Base-by-base conservation (phyloP, 2,329 filamentous ascomycete genomes). In the Scleromitrula shiraiana region DNA sequence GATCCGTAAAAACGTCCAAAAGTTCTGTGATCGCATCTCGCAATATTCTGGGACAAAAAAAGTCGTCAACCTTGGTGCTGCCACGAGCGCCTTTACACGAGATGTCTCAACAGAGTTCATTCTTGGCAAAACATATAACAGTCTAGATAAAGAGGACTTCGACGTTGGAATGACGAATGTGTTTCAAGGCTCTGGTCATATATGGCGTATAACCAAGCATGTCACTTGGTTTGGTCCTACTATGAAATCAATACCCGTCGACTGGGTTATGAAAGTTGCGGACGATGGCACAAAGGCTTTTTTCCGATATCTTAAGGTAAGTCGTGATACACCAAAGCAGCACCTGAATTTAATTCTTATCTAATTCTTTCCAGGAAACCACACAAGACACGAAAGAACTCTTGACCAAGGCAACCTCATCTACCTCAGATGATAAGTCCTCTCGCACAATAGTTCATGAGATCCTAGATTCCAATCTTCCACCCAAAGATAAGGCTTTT, bases 401-500 rank as follows among this genome's bases (percentile, higher is more conserved):
- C 14, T 15, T 46, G 19, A 23, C 23, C 7, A 5, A 22, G n/a
- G 10, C 24, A 26, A n/a, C 37, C 9, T 39, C 32, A 12, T 27
- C 50, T 3, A 17, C 17, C 10, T 8, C 42, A n/a, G 20, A 50
- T n/a, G 20, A 40, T 19, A 41, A 43, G 32, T n/a, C 12, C 12
- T 46, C 39, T 40, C 26, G 47, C 52, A 58, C 53, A 9, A 52
- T 58, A 20, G 51, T 58, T 23, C 42, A 56, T 30, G 51, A 50
- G 14, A 52, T 57, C 1, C 19, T 58, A 5, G 23, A 54, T 15
- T 52, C 47, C 14, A 35, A 49, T 9, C 60, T 69, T 0, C 62
- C 66, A 2, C 33, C 53, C 3, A 17, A 50, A 3, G 67, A 69
- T 23, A 68, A 67, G 50, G 54, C 57, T 0, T 29, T 59, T 1